These are phyloP conservation scores for Caryopteris hybrid DNA, from an alignment of 305 asterid species.

Conservation along the genomic window DNA sequence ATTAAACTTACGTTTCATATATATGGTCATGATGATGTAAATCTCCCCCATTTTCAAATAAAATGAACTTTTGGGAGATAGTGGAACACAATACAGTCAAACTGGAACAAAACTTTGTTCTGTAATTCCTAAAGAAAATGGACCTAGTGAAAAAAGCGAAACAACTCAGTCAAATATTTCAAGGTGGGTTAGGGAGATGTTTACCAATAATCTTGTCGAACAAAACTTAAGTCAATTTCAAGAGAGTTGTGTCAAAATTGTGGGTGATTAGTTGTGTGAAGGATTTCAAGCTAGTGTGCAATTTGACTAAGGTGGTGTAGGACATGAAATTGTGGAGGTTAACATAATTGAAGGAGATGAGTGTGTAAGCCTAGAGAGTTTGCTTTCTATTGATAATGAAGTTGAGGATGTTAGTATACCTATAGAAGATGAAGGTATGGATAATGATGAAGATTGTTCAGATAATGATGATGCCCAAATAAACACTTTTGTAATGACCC, in stretches of 20 bases:
- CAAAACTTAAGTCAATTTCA: not conserved
- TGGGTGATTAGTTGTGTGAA: not conserved
- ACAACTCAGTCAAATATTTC: not conserved
- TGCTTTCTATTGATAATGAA: too few relatives aligned
- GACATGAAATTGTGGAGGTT: not conserved
- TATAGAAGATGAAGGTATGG: too few relatives aligned
- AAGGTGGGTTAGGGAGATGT: not conserved
- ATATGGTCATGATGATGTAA: not conserved
- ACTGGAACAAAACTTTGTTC: too few relatives aligned
- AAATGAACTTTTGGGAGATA: not conserved
- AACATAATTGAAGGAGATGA: too few relatives aligned
- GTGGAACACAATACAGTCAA: not conserved
- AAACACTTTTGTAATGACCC: not conserved
- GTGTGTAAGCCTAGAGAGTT: too few relatives aligned
- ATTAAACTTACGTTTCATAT: not conserved
- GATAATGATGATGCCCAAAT: not conserved
- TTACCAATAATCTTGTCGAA: too few relatives aligned
- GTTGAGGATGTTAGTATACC: too few relatives aligned
- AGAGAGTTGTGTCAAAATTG: not conserved
- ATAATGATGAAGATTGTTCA: not conserved
- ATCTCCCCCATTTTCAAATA: not conserved
- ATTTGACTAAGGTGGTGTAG: not conserved
- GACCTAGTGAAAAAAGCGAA: too few relatives aligned
- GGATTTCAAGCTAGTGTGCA: not conserved
- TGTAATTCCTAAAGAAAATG: too few relatives aligned